A percentile compares a stretch with the other conserved stretches of the same genome.
Evolutionary conservation across 148 eudicot species (phyloP).

Genomic region (Talinum fruticosum): DNA sequence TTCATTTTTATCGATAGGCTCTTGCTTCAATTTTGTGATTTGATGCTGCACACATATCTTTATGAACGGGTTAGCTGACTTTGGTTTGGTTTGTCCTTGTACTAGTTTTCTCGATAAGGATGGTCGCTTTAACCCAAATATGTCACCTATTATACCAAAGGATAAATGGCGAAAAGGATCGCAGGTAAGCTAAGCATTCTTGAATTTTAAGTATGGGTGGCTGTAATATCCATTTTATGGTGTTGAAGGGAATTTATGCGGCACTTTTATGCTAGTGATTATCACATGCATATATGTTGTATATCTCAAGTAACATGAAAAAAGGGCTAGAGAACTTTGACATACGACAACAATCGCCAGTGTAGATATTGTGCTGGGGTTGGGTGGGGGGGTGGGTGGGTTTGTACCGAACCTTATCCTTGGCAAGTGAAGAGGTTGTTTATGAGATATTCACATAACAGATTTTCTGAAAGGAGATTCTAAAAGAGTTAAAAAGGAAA

Average conservation of each 20-base stretch:
- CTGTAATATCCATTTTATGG: background rate
- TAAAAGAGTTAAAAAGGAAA: background rate
- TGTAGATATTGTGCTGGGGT: background rate
- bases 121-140: constrained; percentile 76
- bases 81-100: constrained; percentile 5
- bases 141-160: constrained; percentile 73
- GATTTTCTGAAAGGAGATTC: background rate
- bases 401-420: background rate
- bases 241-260: background rate
- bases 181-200: constrained; percentile 56
- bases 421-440: background rate
- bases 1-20: background rate
- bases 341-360: background rate
- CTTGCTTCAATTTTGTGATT: background rate
- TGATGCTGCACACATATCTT: background rate
- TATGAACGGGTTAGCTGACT: constrained; percentile 5
- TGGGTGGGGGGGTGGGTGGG: too few species aligned
- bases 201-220: constrained; percentile 5
- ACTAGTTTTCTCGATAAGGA: constrained; percentile 83
- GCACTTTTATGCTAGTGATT: background rate
- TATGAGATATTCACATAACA: background rate
- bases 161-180: constrained; percentile 95
- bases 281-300: background rate
- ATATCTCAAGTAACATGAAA: background rate
- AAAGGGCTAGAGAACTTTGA: background rate